Evolutionary conservation across 2,329 filamentous ascomycete species (phyloP), one percentile per base, ranked within the genome.

Genomic region (Cordyceps farinosa): DNA sequence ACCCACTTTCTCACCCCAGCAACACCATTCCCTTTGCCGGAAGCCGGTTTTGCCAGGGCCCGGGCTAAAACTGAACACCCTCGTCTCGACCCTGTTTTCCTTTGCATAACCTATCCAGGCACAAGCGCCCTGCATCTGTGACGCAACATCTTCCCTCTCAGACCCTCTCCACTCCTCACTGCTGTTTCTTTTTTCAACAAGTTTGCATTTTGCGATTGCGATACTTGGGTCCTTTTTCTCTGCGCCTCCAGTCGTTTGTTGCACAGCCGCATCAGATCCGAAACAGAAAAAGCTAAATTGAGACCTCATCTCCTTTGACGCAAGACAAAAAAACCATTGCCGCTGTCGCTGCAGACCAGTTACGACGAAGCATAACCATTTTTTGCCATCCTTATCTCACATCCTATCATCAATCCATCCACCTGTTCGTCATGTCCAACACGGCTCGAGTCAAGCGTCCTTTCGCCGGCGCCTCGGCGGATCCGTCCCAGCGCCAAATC

Each of bases 401-500:
- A 34, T 32, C 13, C 29, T 22, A n/a, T 9, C 42, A 42, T 54
- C 58, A 64, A 64, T 61, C 29, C 34, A 54, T 55, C 27, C 17
- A 63, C n/a, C 42, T 15, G 61, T 53, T n/a, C 71, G 71, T 66
- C 64, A 85, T 86, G 84, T 81, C 83, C 36, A 77, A 74, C 62
- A 80, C 82, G 32, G 80, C 60, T 15, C 60, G 84, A 70, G 79
- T 79, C 59, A 89, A 89, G 77, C 84, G 85, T 56, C 84, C 81
- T 65, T 88, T 88, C 71, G 81, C 83, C 63, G 85, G 85, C 70
- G 80, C 83, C 60, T 76, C 84, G 55, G 82, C 81, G 73, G 83
- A 87, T 69, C 78, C 83, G 11, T 71, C 82, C 9, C 85, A 87
- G 70, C 81, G 84, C 63, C 84, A 87, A 63, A 89, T 89, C 71